A percentile compares a stretch with the other conserved stretches of the same genome.
Evolutionary conservation across 306 rosid genomes (phyloP).

Genomic region (Carpinus viminea): DNA sequence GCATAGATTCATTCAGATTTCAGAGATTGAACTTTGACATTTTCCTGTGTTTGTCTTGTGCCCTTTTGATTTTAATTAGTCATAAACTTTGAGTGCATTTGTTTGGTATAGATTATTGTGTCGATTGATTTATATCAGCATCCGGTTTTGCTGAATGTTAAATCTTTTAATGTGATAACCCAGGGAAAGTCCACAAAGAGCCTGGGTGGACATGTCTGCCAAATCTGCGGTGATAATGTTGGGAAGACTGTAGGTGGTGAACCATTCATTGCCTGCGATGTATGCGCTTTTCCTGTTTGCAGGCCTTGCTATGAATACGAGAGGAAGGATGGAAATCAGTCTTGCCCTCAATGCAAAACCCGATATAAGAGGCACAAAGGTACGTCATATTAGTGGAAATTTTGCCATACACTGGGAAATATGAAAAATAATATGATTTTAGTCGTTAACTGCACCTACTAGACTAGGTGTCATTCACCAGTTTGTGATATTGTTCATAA

Average conservation of each 20-base stretch:
- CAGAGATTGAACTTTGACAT: not conserved
- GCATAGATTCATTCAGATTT: not conserved
- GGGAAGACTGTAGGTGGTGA: slow-evolving; percentile 70
- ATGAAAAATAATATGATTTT: not conserved
- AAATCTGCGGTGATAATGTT: slow-evolving; percentile 87
- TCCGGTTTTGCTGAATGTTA: not conserved
- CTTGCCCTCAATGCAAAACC: slow-evolving; percentile 97
- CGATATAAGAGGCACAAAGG: slow-evolving; percentile 87
- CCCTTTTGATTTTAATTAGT: not conserved
- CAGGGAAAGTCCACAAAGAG: slow-evolving; percentile 59
- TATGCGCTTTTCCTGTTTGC: slow-evolving; percentile 91
- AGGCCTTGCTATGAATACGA: slow-evolving; percentile 95
- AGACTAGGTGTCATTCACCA: not conserved
- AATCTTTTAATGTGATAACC: slow-evolving; percentile 15
- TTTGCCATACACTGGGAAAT: not conserved
- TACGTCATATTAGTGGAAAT: slow-evolving; percentile 17
- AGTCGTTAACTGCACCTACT: not conserved
- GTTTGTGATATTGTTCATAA: not conserved
- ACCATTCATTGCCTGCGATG: slow-evolving; percentile 72
- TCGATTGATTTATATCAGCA: slow-evolving; percentile 7
- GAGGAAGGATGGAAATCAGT: slow-evolving; percentile 94
- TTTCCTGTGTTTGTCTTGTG: not conserved
- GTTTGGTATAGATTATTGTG: slow-evolving; percentile 3
- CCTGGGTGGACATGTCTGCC: slow-evolving; percentile 71
- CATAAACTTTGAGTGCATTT: not conserved